A percentile compares a stretch with the other conserved stretches of the same genome.
phyloP scores from a whole-genome alignment of 2,329 filamentous ascomycete genomes.

The Nigrospora sphaerica region DNA sequence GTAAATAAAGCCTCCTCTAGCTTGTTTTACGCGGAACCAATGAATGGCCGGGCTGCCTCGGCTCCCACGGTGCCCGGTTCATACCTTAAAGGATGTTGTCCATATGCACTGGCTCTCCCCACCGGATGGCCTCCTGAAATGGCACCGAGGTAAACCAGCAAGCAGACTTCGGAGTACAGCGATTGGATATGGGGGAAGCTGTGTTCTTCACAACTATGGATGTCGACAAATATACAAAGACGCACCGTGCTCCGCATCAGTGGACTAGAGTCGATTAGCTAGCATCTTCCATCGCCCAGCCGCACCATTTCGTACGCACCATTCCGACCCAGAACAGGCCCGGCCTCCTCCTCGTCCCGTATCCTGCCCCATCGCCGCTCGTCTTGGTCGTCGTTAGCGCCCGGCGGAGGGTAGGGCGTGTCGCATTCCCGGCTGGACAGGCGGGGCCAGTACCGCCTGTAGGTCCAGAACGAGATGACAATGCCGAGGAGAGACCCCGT shows the following conservation, averaged over 20 bases:
- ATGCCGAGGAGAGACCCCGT: constrained; percentile 55
- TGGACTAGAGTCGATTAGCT: constrained; percentile 1
- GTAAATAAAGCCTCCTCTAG: too few species aligned
- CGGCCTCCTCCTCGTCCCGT: constrained; percentile 46
- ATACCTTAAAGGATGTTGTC: too few species aligned
- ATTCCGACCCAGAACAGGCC: constrained; percentile 19
- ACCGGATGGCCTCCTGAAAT: too few species aligned
- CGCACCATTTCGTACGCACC: constrained; percentile 17
- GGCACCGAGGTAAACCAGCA: too few species aligned
- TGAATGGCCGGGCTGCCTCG: too few species aligned
- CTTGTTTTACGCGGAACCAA: too few species aligned
- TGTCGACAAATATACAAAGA: background rate
- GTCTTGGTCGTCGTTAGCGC: constrained; percentile 15
- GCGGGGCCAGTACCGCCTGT: constrained; percentile 55
- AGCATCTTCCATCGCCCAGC: background rate
- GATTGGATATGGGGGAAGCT: too few species aligned
- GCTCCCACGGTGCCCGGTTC: too few species aligned
- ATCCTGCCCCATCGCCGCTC: constrained; percentile 30
- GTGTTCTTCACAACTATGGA: background rate
- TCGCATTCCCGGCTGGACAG: constrained; percentile 45
- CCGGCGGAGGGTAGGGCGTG: constrained; percentile 48
- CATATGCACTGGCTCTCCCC: too few species aligned
- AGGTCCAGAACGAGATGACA: constrained; percentile 57
- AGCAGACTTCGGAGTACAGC: too few species aligned
- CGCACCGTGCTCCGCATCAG: background rate